These are phyloP conservation scores for Komagataella phaffii DNA, from an alignment of 805 yeast genomes.

Conservation along the genomic window DNA sequence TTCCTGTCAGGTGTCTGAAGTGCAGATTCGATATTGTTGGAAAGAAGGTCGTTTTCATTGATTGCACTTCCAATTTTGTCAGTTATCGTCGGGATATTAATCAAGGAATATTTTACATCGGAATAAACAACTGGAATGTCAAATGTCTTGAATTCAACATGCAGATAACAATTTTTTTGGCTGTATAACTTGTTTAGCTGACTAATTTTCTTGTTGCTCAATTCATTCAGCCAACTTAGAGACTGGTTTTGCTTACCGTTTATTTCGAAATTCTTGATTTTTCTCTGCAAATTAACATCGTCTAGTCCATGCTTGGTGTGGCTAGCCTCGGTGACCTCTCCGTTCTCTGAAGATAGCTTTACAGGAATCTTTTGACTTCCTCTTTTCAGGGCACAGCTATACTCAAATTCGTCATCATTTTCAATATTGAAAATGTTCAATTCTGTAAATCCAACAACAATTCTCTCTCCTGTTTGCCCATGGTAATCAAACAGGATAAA, in stretches of 20 bases:
- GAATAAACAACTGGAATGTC: constrained; percentile 63
- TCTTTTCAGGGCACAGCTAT: constrained; percentile 39
- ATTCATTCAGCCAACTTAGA: constrained; percentile 61
- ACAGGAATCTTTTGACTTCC: constrained; percentile 55
- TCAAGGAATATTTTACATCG: constrained; percentile 32
- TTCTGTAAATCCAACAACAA: constrained; percentile 48
- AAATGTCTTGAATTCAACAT: constrained; percentile 47
- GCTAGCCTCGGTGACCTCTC: constrained; percentile 11
- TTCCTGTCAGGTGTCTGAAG: neutral
- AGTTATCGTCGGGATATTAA: constrained; percentile 11
- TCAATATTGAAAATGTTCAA: constrained; percentile 40
- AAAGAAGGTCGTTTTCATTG: neutral
- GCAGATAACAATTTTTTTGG: neutral
- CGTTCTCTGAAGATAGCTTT: constrained; percentile 4
- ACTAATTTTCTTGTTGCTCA: constrained; percentile 45
- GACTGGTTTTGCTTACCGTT: constrained; percentile 39
- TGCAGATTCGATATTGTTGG: neutral
- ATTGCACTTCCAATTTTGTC: neutral
- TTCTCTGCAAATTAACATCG: constrained; percentile 35
- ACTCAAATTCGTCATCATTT: constrained; percentile 8
- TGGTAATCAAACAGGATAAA: constrained; percentile 59
- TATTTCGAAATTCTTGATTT: constrained; percentile 48
- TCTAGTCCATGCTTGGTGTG: constrained; percentile 12
- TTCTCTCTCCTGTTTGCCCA: constrained; percentile 27
- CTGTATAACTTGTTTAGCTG: constrained; percentile 4